phyloP scores from a whole-genome alignment of 768 basidiomycete species.

The Tricholoma bakamatsutake region DNA sequence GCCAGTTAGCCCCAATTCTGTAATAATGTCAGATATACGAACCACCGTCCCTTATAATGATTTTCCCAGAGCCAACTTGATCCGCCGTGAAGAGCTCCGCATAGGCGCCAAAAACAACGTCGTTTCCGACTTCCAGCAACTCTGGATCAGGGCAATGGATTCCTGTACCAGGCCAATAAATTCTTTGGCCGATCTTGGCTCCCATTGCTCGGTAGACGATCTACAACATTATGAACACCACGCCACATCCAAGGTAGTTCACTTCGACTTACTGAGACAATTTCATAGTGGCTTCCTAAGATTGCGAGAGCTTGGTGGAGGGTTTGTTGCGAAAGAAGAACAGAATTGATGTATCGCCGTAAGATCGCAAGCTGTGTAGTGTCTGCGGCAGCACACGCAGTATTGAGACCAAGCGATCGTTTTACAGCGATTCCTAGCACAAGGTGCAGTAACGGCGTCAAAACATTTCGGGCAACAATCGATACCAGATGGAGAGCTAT shows the following conservation, averaged over 20 bases:
- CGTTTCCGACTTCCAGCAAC: conserved; percentile 41
- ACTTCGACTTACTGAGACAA: conserved; percentile 30
- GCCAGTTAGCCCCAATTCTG: background rate
- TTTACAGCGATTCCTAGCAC: conserved; percentile 35
- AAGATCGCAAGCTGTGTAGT: conserved; percentile 25
- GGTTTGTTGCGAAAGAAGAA: conserved; percentile 29
- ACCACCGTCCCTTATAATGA: conserved; percentile 35
- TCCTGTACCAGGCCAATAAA: conserved; percentile 45
- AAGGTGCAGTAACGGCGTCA: conserved; percentile 33
- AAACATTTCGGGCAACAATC: conserved; percentile 31
- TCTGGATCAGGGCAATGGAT: conserved; percentile 42
- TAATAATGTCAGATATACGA: conserved; percentile 2
- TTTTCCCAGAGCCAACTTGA: conserved; percentile 31
- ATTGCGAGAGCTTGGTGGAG: conserved; percentile 34
- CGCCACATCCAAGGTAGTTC: background rate
- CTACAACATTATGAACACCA: conserved; percentile 8
- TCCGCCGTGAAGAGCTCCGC: conserved; percentile 41
- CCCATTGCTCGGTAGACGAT: conserved; percentile 41
- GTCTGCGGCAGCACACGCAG: conserved; percentile 18
- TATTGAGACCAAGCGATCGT: conserved; percentile 34
- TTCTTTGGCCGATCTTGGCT: conserved; percentile 39
- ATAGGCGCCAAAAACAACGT: conserved; percentile 45
- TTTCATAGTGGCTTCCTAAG: conserved; percentile 41
- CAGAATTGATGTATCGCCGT: conserved; percentile 33
- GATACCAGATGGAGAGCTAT: conserved; percentile 35